Evolutionary conservation across 2,329 filamentous ascomycete genomes (phyloP).

Genomic region (Epichloe sibirici): DNA sequence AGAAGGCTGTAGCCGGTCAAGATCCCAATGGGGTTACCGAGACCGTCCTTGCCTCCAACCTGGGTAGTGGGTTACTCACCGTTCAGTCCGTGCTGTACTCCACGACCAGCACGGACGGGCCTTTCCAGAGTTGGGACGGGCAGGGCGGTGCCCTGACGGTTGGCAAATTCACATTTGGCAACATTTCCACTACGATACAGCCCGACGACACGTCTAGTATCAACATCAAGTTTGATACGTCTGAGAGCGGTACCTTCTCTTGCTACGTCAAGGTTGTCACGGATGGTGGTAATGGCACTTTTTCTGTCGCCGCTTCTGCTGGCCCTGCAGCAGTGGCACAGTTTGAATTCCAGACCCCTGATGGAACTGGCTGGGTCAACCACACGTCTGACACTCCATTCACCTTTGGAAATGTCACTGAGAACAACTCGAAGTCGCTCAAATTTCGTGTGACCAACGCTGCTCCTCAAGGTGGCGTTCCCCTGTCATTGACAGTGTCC

Average conservation of each 20-base stretch:
- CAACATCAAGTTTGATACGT: slow-evolving; percentile 34
- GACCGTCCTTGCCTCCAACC: slow-evolving; percentile 35
- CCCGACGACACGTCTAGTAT: slow-evolving; percentile 28
- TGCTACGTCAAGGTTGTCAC: slow-evolving; percentile 36
- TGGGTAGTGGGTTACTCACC: slow-evolving; percentile 32
- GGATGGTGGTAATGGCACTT: slow-evolving; percentile 33
- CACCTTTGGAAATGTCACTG: slow-evolving; percentile 41
- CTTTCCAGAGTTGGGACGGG: slow-evolving; percentile 27
- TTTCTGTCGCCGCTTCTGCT: slow-evolving; percentile 36
- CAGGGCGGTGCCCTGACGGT: slow-evolving; percentile 23
- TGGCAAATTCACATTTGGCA: slow-evolving; percentile 35
- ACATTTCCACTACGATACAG: slow-evolving; percentile 31
- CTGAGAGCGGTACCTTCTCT: slow-evolving; percentile 32
- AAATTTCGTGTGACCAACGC: slow-evolving; percentile 42
- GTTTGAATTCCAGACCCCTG: slow-evolving; percentile 41
- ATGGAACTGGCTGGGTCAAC: slow-evolving; percentile 37
- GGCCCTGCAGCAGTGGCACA: slow-evolving; percentile 36
- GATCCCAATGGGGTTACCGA: slow-evolving; percentile 26
- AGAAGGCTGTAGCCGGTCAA: slow-evolving; percentile 33
- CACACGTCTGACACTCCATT: slow-evolving; percentile 33
- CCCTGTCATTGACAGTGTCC: slow-evolving; percentile 43
- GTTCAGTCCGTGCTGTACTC: slow-evolving; percentile 34
- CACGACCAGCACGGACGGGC: slow-evolving; percentile 28
- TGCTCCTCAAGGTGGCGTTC: slow-evolving; percentile 30
- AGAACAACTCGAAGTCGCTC: slow-evolving; percentile 35